Conservation (phyloP, 2,329 filamentous ascomycete genomes). For the Epichloe sibirici region DNA sequence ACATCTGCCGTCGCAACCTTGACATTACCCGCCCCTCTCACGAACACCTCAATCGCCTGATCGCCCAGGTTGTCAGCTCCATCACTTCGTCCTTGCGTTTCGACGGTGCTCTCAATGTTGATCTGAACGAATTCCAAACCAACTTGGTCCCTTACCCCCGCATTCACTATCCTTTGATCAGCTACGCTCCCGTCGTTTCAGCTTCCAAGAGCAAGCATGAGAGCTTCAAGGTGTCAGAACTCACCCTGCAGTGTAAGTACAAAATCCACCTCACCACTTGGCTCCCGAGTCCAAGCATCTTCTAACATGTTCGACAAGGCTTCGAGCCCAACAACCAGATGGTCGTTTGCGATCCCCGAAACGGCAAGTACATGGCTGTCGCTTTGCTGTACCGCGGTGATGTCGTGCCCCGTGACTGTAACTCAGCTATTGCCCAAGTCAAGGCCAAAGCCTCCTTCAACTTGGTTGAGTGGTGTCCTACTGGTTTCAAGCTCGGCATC, state of each 20-base stretch:
- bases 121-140: constrained; percentile 68
- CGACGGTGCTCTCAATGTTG: constrained; percentile 60
- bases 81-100: constrained; percentile 63
- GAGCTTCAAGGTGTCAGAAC: constrained; percentile 74
- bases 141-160: constrained; percentile 63
- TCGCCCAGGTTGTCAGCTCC: constrained; percentile 63
- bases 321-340: constrained; percentile 72
- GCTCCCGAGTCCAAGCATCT: background rate
- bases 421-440: constrained; percentile 50
- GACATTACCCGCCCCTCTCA: constrained; percentile 58
- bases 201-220: constrained; percentile 70
- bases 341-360: constrained; percentile 62
- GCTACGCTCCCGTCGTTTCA: constrained; percentile 59
- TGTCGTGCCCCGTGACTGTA: constrained; percentile 58
- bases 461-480: constrained; percentile 64
- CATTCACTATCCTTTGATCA: constrained; percentile 64
- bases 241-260: constrained; percentile 58
- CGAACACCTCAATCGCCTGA: constrained; percentile 61
- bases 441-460: constrained; percentile 64
- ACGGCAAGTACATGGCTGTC: constrained; percentile 67
- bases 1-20: constrained; percentile 61
- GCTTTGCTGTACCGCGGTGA: constrained; percentile 62
- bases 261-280: background rate
- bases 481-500: constrained; percentile 65
- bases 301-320: constrained; percentile 32